Evolutionary conservation across 768 basidiomycete genomes (phyloP).

Genomic region (Leccinum subtestaceum): DNA sequence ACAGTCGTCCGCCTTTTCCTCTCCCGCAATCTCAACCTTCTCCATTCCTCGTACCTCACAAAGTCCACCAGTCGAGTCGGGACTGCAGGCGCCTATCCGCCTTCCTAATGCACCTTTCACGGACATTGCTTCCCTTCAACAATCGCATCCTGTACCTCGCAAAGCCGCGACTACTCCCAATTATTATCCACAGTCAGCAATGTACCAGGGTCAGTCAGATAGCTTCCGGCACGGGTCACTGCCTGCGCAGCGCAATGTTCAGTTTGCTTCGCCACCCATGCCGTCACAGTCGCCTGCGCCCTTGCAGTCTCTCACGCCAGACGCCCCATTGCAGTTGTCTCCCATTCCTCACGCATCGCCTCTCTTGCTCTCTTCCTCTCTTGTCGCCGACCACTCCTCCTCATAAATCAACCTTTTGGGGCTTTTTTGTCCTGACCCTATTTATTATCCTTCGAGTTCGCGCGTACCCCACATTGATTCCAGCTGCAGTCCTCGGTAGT

Average conservation of each 20-base stretch:
- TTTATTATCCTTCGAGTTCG: slow-evolving; percentile 30
- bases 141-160: slow-evolving; percentile 31
- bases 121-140: slow-evolving; percentile 58
- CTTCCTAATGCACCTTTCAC: slow-evolving; percentile 71
- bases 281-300: slow-evolving; percentile 26
- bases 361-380: slow-evolving; percentile 20
- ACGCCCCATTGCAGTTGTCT: slow-evolving; percentile 21
- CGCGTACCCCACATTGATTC: slow-evolving; percentile 12
- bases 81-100: slow-evolving; percentile 49
- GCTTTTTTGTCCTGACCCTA: slow-evolving; percentile 23
- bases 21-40: slow-evolving; percentile 58
- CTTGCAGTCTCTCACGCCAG: slow-evolving; percentile 27
- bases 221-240: slow-evolving; percentile 32
- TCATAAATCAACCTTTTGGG: slow-evolving; percentile 11
- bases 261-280: slow-evolving; percentile 33
- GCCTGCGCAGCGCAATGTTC: slow-evolving; percentile 27
- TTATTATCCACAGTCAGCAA: slow-evolving; percentile 32
- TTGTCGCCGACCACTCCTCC: slow-evolving; percentile 20
- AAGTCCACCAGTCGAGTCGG: slow-evolving; percentile 49
- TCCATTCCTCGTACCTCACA: slow-evolving; percentile 57
- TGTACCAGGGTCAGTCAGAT: slow-evolving; percentile 31
- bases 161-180: slow-evolving; percentile 33
- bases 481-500: slow-evolving; percentile 13
- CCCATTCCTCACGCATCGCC: slow-evolving; percentile 30
- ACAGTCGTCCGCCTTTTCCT: slow-evolving; percentile 63